A percentile compares a stretch with the other conserved stretches of the same genome.
These are phyloP conservation scores for Penicillium waksmanii DNA, from an alignment of 495 filamentous ascomycete genomes.

Conservation along the genomic window DNA sequence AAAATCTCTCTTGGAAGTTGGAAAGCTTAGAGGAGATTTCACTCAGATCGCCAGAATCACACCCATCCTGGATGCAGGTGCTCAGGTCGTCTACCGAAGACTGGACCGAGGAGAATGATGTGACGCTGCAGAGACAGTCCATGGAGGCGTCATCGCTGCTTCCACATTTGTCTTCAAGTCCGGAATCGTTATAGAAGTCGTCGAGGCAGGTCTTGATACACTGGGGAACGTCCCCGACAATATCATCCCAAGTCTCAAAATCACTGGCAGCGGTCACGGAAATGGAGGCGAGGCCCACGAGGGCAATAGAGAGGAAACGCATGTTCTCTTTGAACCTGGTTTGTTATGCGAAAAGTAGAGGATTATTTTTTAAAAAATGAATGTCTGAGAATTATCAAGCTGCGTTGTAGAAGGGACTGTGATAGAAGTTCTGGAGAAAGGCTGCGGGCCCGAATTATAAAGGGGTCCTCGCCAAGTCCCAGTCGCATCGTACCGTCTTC, in stretches of 20 bases:
- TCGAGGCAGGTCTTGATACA: constrained; percentile 6
- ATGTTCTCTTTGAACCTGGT: background rate
- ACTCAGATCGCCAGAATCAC: background rate
- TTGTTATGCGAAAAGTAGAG: background rate
- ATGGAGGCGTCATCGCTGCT: background rate
- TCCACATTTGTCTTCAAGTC: constrained; percentile 7
- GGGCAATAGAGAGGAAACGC: constrained; percentile 1
- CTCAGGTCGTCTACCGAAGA: background rate
- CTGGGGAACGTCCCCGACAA: constrained; percentile 9
- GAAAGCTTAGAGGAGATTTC: background rate
- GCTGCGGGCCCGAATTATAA: too few species aligned
- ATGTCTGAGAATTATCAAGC: too few species aligned
- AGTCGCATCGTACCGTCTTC: too few species aligned
- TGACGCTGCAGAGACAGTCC: background rate
- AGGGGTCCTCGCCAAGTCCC: too few species aligned
- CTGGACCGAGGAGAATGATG: background rate
- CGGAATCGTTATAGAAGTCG: constrained; percentile 7
- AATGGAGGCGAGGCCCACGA: constrained; percentile 3
- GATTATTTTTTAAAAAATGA: too few species aligned
- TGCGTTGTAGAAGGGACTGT: too few species aligned
- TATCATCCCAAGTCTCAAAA: constrained; percentile 3
- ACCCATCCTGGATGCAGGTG: background rate
- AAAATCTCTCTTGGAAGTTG: constrained; percentile 1
- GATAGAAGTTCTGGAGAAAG: too few species aligned
- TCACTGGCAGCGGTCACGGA: constrained; percentile 1